These are phyloP conservation scores for Aleurites moluccanus DNA, from an alignment of 441 rosid genomes.

Conservation along the genomic window DNA sequence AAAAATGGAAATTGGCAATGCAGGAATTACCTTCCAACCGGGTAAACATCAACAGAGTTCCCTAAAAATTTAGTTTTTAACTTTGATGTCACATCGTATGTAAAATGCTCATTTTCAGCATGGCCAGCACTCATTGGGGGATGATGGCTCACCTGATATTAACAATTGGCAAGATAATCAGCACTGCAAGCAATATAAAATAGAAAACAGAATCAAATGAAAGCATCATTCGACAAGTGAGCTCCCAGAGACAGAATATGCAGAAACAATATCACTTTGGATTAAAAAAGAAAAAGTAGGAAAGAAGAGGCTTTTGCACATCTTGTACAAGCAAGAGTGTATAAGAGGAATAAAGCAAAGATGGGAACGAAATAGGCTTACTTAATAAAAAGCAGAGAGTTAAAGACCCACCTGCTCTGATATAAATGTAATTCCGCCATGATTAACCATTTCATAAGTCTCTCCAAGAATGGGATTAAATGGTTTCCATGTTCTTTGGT, in stretches of 20 bases:
- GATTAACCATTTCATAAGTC: slow-evolving; percentile 86
- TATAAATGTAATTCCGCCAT: slow-evolving; percentile 71
- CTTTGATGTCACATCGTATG: slow-evolving; percentile 84
- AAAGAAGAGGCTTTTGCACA: neutral
- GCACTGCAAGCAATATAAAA: neutral
- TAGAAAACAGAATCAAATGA: neutral
- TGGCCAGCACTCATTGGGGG: slow-evolving; percentile 97
- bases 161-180: neutral
- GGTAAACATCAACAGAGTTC: slow-evolving; percentile 89
- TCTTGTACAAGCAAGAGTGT: neutral
- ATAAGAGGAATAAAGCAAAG: neutral
- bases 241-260: neutral
- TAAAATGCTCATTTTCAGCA: slow-evolving; percentile 96
- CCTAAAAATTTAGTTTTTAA: slow-evolving; percentile 91
- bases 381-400: neutral
- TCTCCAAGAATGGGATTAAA: slow-evolving; percentile 99
- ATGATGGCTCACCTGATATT: slow-evolving; percentile 85
- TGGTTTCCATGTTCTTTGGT: slow-evolving; percentile 91
- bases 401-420: slow-evolving; percentile 70
- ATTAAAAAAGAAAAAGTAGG: neutral
- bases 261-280: neutral
- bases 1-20: neutral
- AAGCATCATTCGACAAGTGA: neutral
- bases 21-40: slow-evolving; percentile 78
- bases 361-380: neutral